Conservation (phyloP, 2,329 filamentous ascomycete genomes). For the Dactylonectria macrodidyma region DNA sequence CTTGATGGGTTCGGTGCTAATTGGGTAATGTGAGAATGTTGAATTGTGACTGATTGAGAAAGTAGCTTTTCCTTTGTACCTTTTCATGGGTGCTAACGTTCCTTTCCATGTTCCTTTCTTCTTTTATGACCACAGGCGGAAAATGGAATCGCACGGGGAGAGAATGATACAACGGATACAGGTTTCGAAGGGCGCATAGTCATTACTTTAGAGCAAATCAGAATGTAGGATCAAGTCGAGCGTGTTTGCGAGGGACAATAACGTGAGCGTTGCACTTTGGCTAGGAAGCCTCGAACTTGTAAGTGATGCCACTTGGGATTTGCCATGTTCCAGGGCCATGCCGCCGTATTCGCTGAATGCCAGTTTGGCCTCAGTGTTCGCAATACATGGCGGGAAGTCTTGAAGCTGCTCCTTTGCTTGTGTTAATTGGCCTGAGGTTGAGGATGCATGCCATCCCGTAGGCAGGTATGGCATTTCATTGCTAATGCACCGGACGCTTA, state of each 20-base stretch:
- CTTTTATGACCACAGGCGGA: not conserved
- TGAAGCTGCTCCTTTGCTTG: no score
- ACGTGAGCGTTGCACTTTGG: not conserved
- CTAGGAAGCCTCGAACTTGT: not conserved
- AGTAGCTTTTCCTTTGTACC: not conserved
- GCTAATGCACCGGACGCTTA: no score
- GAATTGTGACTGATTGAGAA: not conserved
- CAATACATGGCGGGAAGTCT: no score
- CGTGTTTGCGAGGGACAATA: not conserved
- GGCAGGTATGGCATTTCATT: no score
- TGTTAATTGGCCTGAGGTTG: no score
- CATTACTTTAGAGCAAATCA: not conserved
- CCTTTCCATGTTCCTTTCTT: not conserved
- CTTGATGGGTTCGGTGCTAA: not conserved
- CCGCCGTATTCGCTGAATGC: no score
- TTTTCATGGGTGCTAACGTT: not conserved
- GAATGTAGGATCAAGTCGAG: not conserved
- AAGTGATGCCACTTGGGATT: no score
- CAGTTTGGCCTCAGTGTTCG: no score
- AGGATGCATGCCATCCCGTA: no score
- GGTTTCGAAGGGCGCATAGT: not conserved
- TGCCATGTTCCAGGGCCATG: no score
- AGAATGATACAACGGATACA: not conserved
- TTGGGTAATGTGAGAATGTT: not conserved
- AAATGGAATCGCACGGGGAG: not conserved